Base-by-base conservation (phyloP, 2,329 filamentous ascomycete genomes). In the Bisporella sp. region DNA sequence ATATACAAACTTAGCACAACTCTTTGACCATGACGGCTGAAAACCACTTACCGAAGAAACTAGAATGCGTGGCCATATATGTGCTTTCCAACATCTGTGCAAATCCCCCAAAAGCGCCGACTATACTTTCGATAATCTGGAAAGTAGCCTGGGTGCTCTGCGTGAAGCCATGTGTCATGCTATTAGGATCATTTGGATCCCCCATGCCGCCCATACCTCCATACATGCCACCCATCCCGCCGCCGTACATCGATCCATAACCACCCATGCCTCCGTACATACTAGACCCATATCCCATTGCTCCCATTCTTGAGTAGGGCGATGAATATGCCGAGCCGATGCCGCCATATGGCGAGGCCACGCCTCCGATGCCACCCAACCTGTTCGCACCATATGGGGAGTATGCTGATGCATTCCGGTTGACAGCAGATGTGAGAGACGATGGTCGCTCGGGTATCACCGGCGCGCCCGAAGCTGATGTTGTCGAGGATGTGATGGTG, bases 51-150 rank as follows among this genome's bases (percentile, higher is more conserved):
- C 90, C 91, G 64, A 97, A 99, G 70, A 99, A 99, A 48, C 89
- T 96, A 5, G 91, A 96, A 70, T 99, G 93, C 0, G 93, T 99
- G 31, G 95, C 93, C 95, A 99, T 99, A 64, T 96, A 99, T 8
- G 93, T 97, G 74, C 93, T 97, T 72, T 99, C 93, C 31, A 99
- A 78, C 93, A 99, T 99, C 73, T 99, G 93, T 9, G 95, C 89
- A 66, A 99, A 97, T 0, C 95, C 93, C 21, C 91, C 91, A 73
- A 99, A 99, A 2, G 93, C 91, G 29, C 89, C 89, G 11, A 99
- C 93, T 51, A 99, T 87, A 60, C 91, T 93, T 72, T 99, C 93
- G 47, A 99, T 89, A 78, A 99, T 89, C 74, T 97, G 93, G 66
- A 99, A 99, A 0, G 93, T 99, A 8, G 92, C 89, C 62, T 93